Percentiles rank a stretch among this genome's conserved stretches.
phyloP scores from a whole-genome alignment of 1,284 basidiomycete species.

The Taiwanofungus camphoratus region DNA sequence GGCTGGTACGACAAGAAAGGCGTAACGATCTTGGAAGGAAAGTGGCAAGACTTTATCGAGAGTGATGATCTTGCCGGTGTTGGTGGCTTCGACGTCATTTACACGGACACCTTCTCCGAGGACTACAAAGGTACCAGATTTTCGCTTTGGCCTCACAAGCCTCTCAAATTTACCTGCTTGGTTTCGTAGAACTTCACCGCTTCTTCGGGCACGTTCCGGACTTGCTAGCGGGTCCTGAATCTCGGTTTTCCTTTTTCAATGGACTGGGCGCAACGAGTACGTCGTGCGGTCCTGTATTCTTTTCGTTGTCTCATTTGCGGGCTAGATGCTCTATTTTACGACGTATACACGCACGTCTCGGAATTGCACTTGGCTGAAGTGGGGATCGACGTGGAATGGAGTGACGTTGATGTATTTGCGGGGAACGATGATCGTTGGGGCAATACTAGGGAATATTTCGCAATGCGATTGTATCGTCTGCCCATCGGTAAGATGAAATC shows the following conservation, averaged over 20 bases:
- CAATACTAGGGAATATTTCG: slow-evolving; percentile 67
- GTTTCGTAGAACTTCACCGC: slow-evolving; percentile 53
- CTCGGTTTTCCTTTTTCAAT: slow-evolving; percentile 95
- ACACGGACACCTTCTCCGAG: slow-evolving; percentile 95
- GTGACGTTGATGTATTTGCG: slow-evolving; percentile 57
- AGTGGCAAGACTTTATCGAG: slow-evolving; percentile 85
- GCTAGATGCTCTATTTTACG: slow-evolving; percentile 81
- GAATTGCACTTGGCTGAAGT: slow-evolving; percentile 84
- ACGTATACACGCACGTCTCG: slow-evolving; percentile 84
- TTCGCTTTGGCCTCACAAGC: neutral
- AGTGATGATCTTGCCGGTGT: slow-evolving; percentile 46
- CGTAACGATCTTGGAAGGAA: slow-evolving; percentile 83
- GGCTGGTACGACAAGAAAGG: slow-evolving; percentile 77
- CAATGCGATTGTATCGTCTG: slow-evolving; percentile 58
- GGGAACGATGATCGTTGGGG: slow-evolving; percentile 57
- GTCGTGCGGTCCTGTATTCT: slow-evolving; percentile 17
- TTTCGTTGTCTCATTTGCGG: neutral
- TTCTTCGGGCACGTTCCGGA: slow-evolving; percentile 86
- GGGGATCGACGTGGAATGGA: slow-evolving; percentile 73
- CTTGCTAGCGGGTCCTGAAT: slow-evolving; percentile 71
- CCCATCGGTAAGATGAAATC: slow-evolving; percentile 45
- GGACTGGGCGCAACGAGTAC: slow-evolving; percentile 92
- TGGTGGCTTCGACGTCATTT: slow-evolving; percentile 84
- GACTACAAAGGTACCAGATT: slow-evolving; percentile 60
- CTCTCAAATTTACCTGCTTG: neutral